Evolutionary conservation across 257 asterid genomes (phyloP).

Genomic region (Knoxia roxburghii): DNA sequence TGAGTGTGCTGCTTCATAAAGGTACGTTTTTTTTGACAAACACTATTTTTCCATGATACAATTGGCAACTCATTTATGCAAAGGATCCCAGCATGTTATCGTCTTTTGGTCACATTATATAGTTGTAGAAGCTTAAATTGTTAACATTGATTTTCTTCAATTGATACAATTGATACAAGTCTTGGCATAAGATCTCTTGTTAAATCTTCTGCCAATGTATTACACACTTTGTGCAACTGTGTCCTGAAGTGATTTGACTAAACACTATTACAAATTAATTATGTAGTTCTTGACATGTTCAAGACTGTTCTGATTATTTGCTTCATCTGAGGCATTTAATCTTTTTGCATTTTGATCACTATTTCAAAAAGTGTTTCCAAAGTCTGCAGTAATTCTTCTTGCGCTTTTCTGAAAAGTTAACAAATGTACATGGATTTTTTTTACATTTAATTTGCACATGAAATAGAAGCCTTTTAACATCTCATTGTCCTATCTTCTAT

Average conservation of each 20-base stretch:
- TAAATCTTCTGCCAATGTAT: neutral
- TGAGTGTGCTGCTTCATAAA: neutral
- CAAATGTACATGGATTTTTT: constrained; percentile 5
- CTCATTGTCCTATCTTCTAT: constrained; percentile 24
- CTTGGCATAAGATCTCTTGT: neutral
- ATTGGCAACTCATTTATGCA: neutral
- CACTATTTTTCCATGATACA: no score
- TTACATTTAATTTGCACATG: neutral
- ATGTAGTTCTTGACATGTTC: neutral
- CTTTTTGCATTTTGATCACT: neutral
- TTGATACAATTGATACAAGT: neutral
- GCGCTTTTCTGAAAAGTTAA: neutral
- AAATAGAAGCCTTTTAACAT: constrained; percentile 10
- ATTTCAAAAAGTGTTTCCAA: neutral
- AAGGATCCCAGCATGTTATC: neutral
- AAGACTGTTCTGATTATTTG: neutral
- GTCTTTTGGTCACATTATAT: neutral
- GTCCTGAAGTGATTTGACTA: no score
- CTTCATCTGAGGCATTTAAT: neutral
- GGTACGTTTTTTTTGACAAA: neutral
- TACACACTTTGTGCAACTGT: neutral
- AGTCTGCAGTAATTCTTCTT: neutral
- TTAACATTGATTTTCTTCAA: neutral
- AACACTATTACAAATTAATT: neutral
- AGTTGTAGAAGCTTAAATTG: neutral